Percentiles rank a stretch among this genome's conserved stretches.
phyloP scores from a whole-genome alignment of 1,284 basidiomycete species.

The Veloporphyrellus conicus region DNA sequence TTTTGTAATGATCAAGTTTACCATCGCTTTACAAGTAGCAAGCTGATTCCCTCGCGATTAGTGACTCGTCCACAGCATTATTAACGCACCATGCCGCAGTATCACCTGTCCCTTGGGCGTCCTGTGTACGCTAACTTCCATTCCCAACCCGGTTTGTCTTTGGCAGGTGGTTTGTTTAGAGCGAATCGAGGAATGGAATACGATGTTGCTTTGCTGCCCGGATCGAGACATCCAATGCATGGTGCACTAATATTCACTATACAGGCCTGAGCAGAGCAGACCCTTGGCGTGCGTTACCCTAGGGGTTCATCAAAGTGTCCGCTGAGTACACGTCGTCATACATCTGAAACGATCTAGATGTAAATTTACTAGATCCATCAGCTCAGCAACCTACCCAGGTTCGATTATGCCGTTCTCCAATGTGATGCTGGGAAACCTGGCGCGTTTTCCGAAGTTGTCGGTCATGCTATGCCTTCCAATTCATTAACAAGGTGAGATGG shows the following conservation, averaged over 20 bases:
- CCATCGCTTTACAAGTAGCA: neutral
- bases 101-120: constrained; percentile 5
- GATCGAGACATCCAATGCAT: neutral
- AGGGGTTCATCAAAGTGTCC: neutral
- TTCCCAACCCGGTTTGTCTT: constrained; percentile 7
- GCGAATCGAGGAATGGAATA: constrained; percentile 8
- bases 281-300: neutral
- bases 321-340: neutral
- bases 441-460: constrained; percentile 6
- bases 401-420: constrained; percentile 4
- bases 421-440: constrained; percentile 2
- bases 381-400: neutral
- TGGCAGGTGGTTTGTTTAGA: constrained; percentile 10
- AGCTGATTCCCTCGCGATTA: constrained; percentile 2
- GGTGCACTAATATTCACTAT: neutral
- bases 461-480: constrained; percentile 1
- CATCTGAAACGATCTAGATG: constrained; percentile 7
- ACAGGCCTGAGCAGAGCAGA: neutral
- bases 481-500: constrained; percentile 3
- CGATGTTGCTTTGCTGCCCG: neutral
- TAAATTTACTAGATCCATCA: constrained; percentile 12
- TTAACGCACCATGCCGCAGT: neutral
- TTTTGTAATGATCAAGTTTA: constrained; percentile 1
- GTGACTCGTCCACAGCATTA: neutral
- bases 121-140: constrained; percentile 9